These are phyloP conservation scores for Fraxinus angustifolia DNA, from an alignment of 305 asterid genomes.

Conservation along the genomic window DNA sequence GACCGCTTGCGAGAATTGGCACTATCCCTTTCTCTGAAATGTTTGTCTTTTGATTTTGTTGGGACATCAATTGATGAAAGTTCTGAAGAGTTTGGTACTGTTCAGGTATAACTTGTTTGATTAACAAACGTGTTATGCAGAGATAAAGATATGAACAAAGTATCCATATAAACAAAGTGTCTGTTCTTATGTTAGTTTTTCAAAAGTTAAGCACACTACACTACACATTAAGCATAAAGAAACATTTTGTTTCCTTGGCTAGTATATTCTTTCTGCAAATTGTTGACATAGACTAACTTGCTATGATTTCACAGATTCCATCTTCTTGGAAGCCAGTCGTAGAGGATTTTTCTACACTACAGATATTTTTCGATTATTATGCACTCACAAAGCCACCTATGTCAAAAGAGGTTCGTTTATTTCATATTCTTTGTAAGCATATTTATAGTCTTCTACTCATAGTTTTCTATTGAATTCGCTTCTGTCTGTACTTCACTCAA, in stretches of 20 bases:
- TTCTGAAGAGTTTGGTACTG: slow-evolving; percentile 96
- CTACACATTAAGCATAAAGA: neutral
- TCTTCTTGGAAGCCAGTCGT: slow-evolving; percentile 77
- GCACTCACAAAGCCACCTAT: slow-evolving; percentile 76
- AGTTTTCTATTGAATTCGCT: neutral
- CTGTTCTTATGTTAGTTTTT: neutral
- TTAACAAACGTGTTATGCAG: neutral
- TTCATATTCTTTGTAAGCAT: neutral
- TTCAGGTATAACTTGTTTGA: slow-evolving; percentile 55
- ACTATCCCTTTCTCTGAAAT: slow-evolving; percentile 81
- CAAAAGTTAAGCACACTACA: neutral
- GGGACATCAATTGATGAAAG: slow-evolving; percentile 96
- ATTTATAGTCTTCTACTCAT: neutral
- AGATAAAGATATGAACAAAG: neutral
- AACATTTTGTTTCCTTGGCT: neutral
- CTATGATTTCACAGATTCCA: slow-evolving; percentile 60
- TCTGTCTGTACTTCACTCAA: neutral
- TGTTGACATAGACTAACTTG: slow-evolving; percentile 20
- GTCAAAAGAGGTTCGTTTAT: slow-evolving; percentile 79
- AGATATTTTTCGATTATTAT: slow-evolving; percentile 91
- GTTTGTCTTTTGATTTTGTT: slow-evolving; percentile 91
- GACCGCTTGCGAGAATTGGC: slow-evolving; percentile 88
- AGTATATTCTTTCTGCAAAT: slow-evolving; percentile 20
- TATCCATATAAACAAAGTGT: neutral
- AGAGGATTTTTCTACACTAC: slow-evolving; percentile 80